Percentiles rank a stretch among this genome's conserved stretches.
These are phyloP conservation scores for Pythium phragmiticola DNA, from an alignment of 352 stramenopile genomes.

Conservation along the genomic window DNA sequence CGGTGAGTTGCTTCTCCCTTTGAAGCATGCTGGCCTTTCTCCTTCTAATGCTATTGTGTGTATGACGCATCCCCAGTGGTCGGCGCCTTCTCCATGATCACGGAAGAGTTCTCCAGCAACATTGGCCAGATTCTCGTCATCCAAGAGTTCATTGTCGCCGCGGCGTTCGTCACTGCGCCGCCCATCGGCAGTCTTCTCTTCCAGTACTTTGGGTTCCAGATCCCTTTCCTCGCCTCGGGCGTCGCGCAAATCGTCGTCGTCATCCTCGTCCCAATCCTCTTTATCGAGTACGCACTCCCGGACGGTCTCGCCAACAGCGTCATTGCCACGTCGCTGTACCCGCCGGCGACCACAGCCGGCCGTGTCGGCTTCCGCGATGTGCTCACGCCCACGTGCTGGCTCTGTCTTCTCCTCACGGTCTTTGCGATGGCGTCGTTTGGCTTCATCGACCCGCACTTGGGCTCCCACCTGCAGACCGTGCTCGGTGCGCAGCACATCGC, in stretches of 20 bases:
- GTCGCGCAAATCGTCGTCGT: conserved; percentile 59
- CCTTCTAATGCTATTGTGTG: background rate
- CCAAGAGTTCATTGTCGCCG: conserved; percentile 68
- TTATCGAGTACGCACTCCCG: conserved; percentile 73
- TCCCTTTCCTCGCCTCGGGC: conserved; percentile 61
- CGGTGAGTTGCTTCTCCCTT: conserved; percentile 19
- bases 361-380: conserved; percentile 47
- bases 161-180: conserved; percentile 59
- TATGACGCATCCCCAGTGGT: conserved; percentile 38
- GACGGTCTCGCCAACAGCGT: conserved; percentile 41
- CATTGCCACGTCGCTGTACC: conserved; percentile 26
- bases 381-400: conserved; percentile 50
- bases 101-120: conserved; percentile 55
- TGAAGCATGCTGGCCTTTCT: background rate
- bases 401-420: conserved; percentile 48
- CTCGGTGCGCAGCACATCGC: conserved; percentile 59
- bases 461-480: conserved; percentile 54
- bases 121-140: conserved; percentile 57
- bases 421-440: conserved; percentile 72
- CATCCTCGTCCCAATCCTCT: conserved; percentile 65
- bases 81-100: conserved; percentile 63
- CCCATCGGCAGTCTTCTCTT: conserved; percentile 59
- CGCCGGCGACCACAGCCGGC: conserved; percentile 13
- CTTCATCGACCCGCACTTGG: conserved; percentile 70
- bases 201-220: conserved; percentile 47